phyloP scores from a whole-genome alignment of 2,329 filamentous ascomycete genomes.

The Xylaria arbuscula region DNA sequence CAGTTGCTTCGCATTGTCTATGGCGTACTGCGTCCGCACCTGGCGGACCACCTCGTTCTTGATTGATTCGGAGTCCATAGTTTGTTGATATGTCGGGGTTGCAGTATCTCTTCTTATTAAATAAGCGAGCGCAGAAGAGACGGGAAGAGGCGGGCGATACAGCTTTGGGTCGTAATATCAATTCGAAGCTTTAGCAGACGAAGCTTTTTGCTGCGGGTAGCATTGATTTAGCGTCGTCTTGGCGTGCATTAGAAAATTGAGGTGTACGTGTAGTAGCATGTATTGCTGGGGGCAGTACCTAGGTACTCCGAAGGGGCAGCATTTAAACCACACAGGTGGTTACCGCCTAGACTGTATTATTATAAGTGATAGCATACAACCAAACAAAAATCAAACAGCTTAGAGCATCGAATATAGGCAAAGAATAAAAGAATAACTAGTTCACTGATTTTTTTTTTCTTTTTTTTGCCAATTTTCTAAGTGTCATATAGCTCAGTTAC shows the following conservation, averaged over 20 bases:
- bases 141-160: neutral
- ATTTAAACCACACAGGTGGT: no score
- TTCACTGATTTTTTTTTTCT: no score
- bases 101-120: conserved; percentile 8
- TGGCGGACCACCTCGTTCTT: conserved; percentile 74
- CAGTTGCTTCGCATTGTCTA: conserved; percentile 75
- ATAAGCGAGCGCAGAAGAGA: neutral
- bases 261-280: neutral
- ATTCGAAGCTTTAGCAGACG: neutral
- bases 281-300: neutral
- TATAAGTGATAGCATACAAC: no score
- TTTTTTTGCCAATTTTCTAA: no score
- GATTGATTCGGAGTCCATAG: conserved; percentile 68
- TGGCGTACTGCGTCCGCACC: conserved; percentile 71
- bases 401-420: no score
- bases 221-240: conserved; percentile 23
- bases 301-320: neutral
- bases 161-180: neutral
- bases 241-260: conserved; percentile 17
- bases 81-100: conserved; percentile 41
- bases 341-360: no score
- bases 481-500: no score
- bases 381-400: no score
- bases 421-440: no score
- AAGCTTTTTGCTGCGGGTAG: conserved; percentile 25